Base-by-base conservation (phyloP, 495 filamentous ascomycete genomes). In the Podospora anserina region DNA sequence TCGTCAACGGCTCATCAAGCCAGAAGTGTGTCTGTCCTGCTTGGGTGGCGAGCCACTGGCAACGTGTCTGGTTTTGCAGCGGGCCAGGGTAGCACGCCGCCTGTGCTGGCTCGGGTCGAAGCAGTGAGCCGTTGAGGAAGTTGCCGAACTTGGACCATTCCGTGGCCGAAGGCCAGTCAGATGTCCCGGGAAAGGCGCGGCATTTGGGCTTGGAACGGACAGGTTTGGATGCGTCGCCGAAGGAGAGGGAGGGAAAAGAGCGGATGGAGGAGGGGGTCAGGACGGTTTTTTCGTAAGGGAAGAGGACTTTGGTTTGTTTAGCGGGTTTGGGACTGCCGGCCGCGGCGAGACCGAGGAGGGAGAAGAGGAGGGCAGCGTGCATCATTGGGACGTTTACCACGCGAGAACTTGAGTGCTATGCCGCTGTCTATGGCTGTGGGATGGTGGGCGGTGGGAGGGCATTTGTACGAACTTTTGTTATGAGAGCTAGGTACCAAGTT, bases 11-110 rank as follows among this genome's bases (percentile, higher is more conserved):
- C 27, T 80, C 70, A n/a, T 80, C 72, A 20, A 79, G 67, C 62
- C 78, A 80, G 30, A 77, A 78, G 26, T 74, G 71, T 5, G 61
- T 73, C 62, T 34, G 64, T 60, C 66, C 73, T 23, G 67, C 75
- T 71, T 61, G 67, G 44, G 30, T 69, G 6, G 54, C 75, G 23
- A 68, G 67, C 39, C 55, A 78, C 1, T 72, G 69, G 69, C 86
- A 88, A 60, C 78, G 72, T 0, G 73, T 70, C 2, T 74, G 72
- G 69, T 86, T 78, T 63, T 84, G 84, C 15, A 77, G 69, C 0
- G 79, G 76, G 53, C 80, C 80, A 7, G 77, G 79, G 59, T 88
- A 88, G 67, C 87, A 89, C 6, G 82, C 81, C 1, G 83, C 77
- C 2, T 81, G 85, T 1, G 82, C 74, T 20, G 86, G 87, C 0